Conservation (phyloP, 2,329 filamentous ascomycete species). For the Monosporascus sp. region DNA sequence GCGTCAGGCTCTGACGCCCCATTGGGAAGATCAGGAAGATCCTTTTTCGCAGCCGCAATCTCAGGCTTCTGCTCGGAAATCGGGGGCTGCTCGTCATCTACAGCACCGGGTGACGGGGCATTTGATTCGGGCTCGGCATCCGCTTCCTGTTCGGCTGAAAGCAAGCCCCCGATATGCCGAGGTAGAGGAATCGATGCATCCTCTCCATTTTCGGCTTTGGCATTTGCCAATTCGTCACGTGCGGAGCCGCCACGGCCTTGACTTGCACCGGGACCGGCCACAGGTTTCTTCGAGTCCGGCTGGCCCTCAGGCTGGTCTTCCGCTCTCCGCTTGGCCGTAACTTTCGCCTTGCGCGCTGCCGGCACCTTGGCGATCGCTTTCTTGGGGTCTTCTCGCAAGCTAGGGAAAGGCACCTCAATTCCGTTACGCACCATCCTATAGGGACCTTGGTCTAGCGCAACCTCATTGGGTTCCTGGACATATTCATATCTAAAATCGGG, state of each 20-base stretch:
- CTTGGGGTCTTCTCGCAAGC: conserved; percentile 29
- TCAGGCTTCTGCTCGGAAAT: conserved; percentile 17
- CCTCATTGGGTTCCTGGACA: conserved; percentile 15
- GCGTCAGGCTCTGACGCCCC: conserved; percentile 44
- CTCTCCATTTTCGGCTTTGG: conserved; percentile 21
- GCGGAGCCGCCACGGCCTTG: neutral
- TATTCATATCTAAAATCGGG: conserved; percentile 22
- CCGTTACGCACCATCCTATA: conserved; percentile 21
- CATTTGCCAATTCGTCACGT: neutral
- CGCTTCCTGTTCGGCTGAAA: conserved; percentile 27
- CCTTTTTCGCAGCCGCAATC: conserved; percentile 15
- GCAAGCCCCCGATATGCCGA: conserved; percentile 35
- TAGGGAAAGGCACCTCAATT: conserved; percentile 27
- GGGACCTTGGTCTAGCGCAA: conserved; percentile 17
- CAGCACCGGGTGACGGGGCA: conserved; percentile 21
- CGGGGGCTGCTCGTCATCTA: conserved; percentile 15
- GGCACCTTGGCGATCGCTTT: conserved; percentile 24
- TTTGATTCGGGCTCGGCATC: conserved; percentile 28
- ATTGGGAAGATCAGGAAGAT: conserved; percentile 31
- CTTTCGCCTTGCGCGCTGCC: conserved; percentile 25
- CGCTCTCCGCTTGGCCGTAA: conserved; percentile 43
- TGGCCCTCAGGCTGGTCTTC: conserved; percentile 44
- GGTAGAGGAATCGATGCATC: conserved; percentile 26
- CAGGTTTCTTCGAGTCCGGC: conserved; percentile 42
- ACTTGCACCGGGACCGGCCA: conserved; percentile 26